phyloP scores from a whole-genome alignment of 768 basidiomycete species.

The Cystobasidium onofrii region DNA sequence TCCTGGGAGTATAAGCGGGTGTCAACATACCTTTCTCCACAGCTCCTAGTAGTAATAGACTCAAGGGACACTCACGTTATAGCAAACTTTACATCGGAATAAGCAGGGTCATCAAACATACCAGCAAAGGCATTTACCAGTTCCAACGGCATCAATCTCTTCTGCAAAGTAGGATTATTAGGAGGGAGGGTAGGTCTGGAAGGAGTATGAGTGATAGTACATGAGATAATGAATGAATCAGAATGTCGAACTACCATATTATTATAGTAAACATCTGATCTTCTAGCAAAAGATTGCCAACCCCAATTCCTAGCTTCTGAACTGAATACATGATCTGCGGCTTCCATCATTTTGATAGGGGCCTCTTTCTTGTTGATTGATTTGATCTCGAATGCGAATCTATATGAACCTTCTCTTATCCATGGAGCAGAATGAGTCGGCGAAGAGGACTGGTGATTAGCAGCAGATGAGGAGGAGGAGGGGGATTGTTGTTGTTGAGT shows the following conservation, averaged over 20 bases:
- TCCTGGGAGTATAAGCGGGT: background rate
- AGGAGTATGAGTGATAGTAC: slow-evolving; percentile 46
- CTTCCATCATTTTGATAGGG: slow-evolving; percentile 43
- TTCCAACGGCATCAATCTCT: slow-evolving; percentile 44
- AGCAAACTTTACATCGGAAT: slow-evolving; percentile 26
- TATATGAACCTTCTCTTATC: slow-evolving; percentile 20
- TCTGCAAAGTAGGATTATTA: slow-evolving; percentile 29
- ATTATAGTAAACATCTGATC: slow-evolving; percentile 39
- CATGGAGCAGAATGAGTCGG: background rate
- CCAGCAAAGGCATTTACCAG: slow-evolving; percentile 45
- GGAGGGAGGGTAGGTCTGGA: slow-evolving; percentile 41
- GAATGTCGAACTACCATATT: slow-evolving; percentile 37
- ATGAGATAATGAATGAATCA: slow-evolving; percentile 46
- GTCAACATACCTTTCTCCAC: background rate
- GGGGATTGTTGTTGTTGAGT: background rate
- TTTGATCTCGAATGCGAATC: slow-evolving; percentile 22
- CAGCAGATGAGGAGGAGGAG: background rate
- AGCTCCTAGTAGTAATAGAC: background rate
- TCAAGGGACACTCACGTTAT: slow-evolving; percentile 2
- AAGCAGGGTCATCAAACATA: slow-evolving; percentile 45
- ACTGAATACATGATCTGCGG: slow-evolving; percentile 45
- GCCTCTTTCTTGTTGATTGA: slow-evolving; percentile 16
- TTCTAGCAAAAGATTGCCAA: slow-evolving; percentile 39
- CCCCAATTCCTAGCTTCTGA: slow-evolving; percentile 47
- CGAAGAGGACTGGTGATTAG: background rate